Evolutionary conservation across 805 yeast species (phyloP), one percentile per base, ranked within the genome.

Genomic region (Wickerhamiella brachini): DNA sequence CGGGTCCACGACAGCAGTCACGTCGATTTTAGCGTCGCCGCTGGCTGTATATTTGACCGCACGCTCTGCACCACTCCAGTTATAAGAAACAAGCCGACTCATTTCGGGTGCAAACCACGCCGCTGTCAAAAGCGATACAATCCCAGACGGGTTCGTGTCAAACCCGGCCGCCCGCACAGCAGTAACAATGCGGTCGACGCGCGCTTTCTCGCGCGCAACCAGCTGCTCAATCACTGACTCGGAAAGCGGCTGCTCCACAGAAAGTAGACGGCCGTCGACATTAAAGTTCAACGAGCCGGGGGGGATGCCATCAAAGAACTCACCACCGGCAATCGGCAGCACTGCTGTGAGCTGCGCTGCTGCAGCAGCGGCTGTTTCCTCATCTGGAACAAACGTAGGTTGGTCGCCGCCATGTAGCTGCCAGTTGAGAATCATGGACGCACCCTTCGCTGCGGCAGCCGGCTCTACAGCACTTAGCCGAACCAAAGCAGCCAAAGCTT

Each of bases 1-100:
- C 1, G 97, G 97, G 62, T 93, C 88, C 41, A 85, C 59, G 1
- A 84, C 65, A 0, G 84, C 68, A 4, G 77, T 64, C 4, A 88
- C 59, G 54, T 83, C 83, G 20, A 87, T 62, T 17, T 66, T 64
- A 31, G 74, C 71, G 2, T 61, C 51, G 0, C 56, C 53, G 41
- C 41, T 37, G 1, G 56, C 56, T 7, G 57, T 56, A 15, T 18
- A 12, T 20, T 2, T 17, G n/a, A 45, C 24, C 3, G 39, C 23
- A 7, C 46, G 46, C 47, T 26, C 38, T 2, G n/a, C 20, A 17
- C 39, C 38, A 9, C 5, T 8, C 47, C 47, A 45, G 17, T 45
- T 13, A 22, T 15, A 37, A 5, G 44, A 41, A 5, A 21, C 24
- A 3, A 18, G 24, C 22, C 38, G 47, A 24, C 22, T 45, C 15